phyloP scores from a whole-genome alignment of 306 rosid species.

The Glycyrrhiza uralensis region DNA sequence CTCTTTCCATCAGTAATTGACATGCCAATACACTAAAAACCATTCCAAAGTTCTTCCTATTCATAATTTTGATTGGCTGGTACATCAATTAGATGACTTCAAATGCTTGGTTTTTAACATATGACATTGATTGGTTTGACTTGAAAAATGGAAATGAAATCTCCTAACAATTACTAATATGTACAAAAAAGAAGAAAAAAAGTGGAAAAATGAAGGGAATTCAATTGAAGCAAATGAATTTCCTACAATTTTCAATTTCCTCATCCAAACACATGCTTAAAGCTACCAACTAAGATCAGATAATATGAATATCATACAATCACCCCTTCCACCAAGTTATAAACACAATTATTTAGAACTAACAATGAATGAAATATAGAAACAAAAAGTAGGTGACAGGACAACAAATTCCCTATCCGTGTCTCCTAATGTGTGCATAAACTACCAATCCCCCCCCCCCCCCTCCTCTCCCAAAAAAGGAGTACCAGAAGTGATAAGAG shows the following conservation, averaged over 20 bases:
- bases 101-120: background rate
- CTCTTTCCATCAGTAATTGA: slow-evolving; percentile 14
- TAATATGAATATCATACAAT: background rate
- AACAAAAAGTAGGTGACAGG: background rate
- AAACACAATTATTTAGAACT: background rate
- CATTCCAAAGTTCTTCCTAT: background rate
- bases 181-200: too few species aligned
- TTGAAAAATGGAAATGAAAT: too few species aligned
- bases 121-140: too few species aligned
- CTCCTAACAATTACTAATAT: too few species aligned
- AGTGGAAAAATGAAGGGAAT: too few species aligned
- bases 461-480: background rate
- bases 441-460: background rate
- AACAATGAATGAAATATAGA: background rate
- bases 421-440: background rate
- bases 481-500: background rate
- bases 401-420: background rate
- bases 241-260: too few species aligned
- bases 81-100: background rate
- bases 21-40: background rate
- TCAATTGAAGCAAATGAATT: too few species aligned
- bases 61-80: background rate
- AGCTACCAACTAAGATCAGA: background rate
- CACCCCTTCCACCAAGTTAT: background rate
- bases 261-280: too few species aligned